Evolutionary conservation across 441 rosid genomes (phyloP).

Genomic region (Cnidoscolus chayamansa): DNA sequence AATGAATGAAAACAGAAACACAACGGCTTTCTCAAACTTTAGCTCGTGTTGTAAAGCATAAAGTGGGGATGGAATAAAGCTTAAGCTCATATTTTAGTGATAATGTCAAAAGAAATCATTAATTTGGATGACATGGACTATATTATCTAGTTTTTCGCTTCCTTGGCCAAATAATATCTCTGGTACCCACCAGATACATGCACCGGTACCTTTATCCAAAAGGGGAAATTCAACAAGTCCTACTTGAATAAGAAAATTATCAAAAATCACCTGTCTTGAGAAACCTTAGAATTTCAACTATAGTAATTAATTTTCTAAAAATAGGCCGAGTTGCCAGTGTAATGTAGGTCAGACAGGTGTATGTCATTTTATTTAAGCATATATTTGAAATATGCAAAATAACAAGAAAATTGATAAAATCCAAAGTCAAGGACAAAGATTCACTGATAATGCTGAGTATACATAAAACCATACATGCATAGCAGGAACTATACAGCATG

Average conservation of each 20-base stretch:
- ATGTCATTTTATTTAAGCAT: background rate
- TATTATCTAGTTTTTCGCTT: background rate
- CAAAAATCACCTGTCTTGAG: background rate
- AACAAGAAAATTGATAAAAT: background rate
- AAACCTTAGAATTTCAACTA: background rate
- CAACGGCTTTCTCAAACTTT: background rate
- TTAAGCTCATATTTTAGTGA: background rate
- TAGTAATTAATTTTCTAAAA: background rate
- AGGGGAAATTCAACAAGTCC: background rate
- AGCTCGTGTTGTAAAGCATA: background rate
- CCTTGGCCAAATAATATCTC: background rate
- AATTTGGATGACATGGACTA: background rate
- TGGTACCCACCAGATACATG: background rate
- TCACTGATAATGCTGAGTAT: background rate
- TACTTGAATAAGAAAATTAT: background rate
- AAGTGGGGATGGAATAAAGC: background rate
- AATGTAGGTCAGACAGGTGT: background rate
- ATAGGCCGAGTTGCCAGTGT: background rate
- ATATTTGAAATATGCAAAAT: constrained; percentile 1
- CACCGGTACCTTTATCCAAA: background rate
- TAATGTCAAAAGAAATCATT: background rate
- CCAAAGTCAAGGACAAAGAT: background rate
- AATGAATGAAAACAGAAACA: background rate
- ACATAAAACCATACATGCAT: background rate
- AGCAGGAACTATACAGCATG: background rate